Conservation (phyloP, 345 rosid species). For the Turnera subulata region DNA sequence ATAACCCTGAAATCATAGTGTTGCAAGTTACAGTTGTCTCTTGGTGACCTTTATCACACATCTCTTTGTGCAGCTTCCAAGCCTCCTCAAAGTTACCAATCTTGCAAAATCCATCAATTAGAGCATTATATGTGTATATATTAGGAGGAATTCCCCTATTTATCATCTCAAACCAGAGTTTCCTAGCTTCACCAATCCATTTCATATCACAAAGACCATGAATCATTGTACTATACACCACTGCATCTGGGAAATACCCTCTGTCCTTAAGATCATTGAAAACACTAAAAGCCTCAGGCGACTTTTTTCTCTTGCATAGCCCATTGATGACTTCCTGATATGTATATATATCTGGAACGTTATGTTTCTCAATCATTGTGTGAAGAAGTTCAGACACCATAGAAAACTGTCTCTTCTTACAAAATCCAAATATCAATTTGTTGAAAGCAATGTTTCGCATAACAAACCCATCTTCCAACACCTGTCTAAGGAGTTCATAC, state of each 20-base stretch:
- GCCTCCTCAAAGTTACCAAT: slow-evolving; percentile 32
- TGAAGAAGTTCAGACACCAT: slow-evolving; percentile 49
- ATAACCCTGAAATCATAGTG: slow-evolving; percentile 46
- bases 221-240: slow-evolving; percentile 44
- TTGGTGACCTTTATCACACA: slow-evolving; percentile 40
- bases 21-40: slow-evolving; percentile 45
- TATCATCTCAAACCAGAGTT: slow-evolving; percentile 56
- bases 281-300: slow-evolving; percentile 32
- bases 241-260: slow-evolving; percentile 42
- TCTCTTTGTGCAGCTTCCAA: slow-evolving; percentile 29
- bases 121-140: slow-evolving; percentile 30
- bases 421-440: slow-evolving; percentile 36
- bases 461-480: slow-evolving; percentile 37
- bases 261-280: slow-evolving; percentile 49
- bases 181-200: slow-evolving; percentile 30
- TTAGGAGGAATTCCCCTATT: slow-evolving; percentile 37
- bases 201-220: slow-evolving; percentile 34
- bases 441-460: slow-evolving; percentile 31
- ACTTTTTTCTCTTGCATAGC: slow-evolving; percentile 37
- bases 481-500: slow-evolving; percentile 42
- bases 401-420: slow-evolving; percentile 19
- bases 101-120: slow-evolving; percentile 38
- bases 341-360: slow-evolving; percentile 34
- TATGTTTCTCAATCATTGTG: slow-evolving; percentile 37
- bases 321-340: slow-evolving; percentile 49